A percentile compares a stretch with the other conserved stretches of the same genome.
Conservation (phyloP, 2,329 filamentous ascomycete genomes). For the Escovopsis sp. region DNA sequence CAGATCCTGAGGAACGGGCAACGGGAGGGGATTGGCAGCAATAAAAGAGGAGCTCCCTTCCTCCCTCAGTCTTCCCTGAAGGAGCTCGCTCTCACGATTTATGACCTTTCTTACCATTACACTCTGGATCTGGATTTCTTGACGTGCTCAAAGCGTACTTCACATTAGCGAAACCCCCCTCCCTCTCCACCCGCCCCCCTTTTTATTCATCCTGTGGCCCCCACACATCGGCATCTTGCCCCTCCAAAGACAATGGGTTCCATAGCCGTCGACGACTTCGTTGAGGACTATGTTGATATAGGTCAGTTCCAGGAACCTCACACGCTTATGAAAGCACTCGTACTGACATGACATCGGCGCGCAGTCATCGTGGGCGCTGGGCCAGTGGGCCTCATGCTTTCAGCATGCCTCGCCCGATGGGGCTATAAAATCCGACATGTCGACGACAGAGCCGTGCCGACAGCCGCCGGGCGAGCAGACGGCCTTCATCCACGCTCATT, state of each 20-base stretch:
- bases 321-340: background rate
- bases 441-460: conserved; percentile 78
- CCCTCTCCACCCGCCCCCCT: no score
- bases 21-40: no score
- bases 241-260: background rate
- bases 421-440: conserved; percentile 93
- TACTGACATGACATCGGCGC: background rate
- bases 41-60: no score
- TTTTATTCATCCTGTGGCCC: no score
- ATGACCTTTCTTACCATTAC: no score
- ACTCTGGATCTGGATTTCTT: no score
- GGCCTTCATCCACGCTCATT: conserved; percentile 84
- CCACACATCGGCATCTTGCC: no score
- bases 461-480: conserved; percentile 72
- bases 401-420: conserved; percentile 79
- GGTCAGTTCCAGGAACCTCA: background rate
- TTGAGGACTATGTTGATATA: background rate
- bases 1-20: no score
- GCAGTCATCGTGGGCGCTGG: conserved; percentile 77
- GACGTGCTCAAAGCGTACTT: no score
- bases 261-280: background rate
- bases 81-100: no score
- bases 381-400: conserved; percentile 75
- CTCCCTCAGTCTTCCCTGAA: no score
- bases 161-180: no score